A percentile compares a stretch with the other conserved stretches of the same genome.
Conservation (phyloP, 495 filamentous ascomycete species). For the Chaetomidium leptoderma region DNA sequence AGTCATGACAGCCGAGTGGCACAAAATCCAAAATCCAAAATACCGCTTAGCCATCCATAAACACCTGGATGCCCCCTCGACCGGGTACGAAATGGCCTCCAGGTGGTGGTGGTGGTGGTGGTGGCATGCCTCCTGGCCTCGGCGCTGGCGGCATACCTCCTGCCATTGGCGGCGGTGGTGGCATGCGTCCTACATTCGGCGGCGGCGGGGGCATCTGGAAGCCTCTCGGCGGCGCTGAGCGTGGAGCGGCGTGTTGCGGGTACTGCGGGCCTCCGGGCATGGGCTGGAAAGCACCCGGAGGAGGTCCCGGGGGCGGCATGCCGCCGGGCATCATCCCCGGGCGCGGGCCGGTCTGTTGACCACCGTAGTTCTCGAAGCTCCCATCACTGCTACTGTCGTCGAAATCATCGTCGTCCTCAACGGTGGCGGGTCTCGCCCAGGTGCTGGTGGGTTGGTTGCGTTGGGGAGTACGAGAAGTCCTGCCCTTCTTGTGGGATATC, state of each 20-base stretch:
- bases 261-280: constrained; percentile 4
- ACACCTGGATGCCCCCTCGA: constrained; percentile 13
- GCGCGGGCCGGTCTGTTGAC: constrained; percentile 1
- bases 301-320: constrained; percentile 5
- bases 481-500: constrained; percentile 1
- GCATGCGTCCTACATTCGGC: neutral
- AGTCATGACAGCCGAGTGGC: neutral
- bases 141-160: neutral
- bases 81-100: constrained; percentile 11
- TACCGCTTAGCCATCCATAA: constrained; percentile 9
- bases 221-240: neutral
- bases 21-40: neutral
- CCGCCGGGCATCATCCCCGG: constrained; percentile 13
- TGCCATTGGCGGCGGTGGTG: constrained; percentile 2
- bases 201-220: constrained; percentile 6
- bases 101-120: constrained; percentile 3
- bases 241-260: neutral
- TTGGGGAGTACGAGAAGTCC: constrained; percentile 7
- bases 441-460: constrained; percentile 3
- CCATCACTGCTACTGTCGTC: constrained; percentile 15
- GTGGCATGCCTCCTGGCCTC: neutral
- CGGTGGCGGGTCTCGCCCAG: constrained; percentile 2
- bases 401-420: constrained; percentile 14
- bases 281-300: constrained; percentile 20
- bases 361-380: constrained; percentile 7